phyloP scores from a whole-genome alignment of 805 yeast genomes.

The Teunomyces aglyptinius region DNA sequence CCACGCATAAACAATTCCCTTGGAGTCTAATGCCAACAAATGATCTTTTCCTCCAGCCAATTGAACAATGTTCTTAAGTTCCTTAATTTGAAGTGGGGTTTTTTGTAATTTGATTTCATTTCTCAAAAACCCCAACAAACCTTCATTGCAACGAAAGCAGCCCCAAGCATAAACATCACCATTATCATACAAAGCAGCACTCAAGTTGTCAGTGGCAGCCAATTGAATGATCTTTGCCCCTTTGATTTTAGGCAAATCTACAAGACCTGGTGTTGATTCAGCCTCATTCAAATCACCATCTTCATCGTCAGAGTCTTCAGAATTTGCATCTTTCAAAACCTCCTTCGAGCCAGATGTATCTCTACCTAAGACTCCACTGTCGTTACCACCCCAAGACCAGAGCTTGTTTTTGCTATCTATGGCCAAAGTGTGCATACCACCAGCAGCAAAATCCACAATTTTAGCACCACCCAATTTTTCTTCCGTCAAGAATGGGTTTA shows the following conservation, averaged over 20 bases:
- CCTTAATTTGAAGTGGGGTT: slow-evolving; percentile 61
- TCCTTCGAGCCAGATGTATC: slow-evolving; percentile 66
- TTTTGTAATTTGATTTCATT: slow-evolving; percentile 57
- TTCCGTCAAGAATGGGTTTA: slow-evolving; percentile 69
- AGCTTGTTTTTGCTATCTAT: slow-evolving; percentile 69
- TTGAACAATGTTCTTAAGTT: slow-evolving; percentile 69
- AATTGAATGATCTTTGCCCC: slow-evolving; percentile 63
- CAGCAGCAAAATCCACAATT: slow-evolving; percentile 85
- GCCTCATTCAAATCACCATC: slow-evolving; percentile 85
- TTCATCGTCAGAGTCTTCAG: slow-evolving; percentile 53
- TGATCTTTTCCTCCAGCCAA: slow-evolving; percentile 94
- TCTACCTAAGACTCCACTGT: slow-evolving; percentile 87
- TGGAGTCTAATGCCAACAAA: slow-evolving; percentile 73
- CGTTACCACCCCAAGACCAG: slow-evolving; percentile 99
- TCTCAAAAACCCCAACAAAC: slow-evolving; percentile 77
- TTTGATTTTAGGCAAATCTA: slow-evolving; percentile 54
- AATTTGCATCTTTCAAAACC: slow-evolving; percentile 63
- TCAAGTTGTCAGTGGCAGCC: slow-evolving; percentile 89
- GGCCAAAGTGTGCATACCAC: slow-evolving; percentile 94
- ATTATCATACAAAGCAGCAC: slow-evolving; percentile 71
- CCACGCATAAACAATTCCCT: slow-evolving; percentile 93
- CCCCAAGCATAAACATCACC: slow-evolving; percentile 99
- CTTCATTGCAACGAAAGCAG: slow-evolving; percentile 91
- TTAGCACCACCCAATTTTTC: slow-evolving; percentile 51
- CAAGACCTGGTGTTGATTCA: slow-evolving; percentile 85